Base-by-base conservation (phyloP, 805 yeast species). In the Wickerhamiella slavikovae region DNA sequence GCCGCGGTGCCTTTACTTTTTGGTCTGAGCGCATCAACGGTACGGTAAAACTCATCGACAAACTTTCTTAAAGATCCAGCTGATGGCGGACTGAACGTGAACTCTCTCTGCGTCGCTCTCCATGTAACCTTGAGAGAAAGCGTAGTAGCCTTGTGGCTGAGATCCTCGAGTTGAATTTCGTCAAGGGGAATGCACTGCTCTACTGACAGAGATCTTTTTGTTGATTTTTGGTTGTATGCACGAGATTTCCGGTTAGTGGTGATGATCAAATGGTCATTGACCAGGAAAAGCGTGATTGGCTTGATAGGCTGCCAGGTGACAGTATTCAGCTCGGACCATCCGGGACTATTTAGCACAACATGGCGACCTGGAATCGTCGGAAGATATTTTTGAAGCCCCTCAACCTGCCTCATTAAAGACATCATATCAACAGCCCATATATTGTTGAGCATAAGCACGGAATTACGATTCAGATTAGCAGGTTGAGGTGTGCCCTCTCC, bases 291-390 rank as follows among this genome's bases (percentile, higher is more conserved):
- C 42, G 76, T 91, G 4, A 74, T 70, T 2, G 79, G 71, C 39
- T 75, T 71, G 20, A 72, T 58, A 1, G 82, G 72, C 47, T 78
- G 78, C 66, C 79, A 69, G 9, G 92, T 79, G 1, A 89, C 82
- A 2, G 75, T 68, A 43, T 80, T 82, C 35, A 83, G 54, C 49
- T 82, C 93, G 34, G 64, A 68, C 94, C 94, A 83, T 28, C 82
- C 64, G 2, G 75, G 74, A 46, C 80, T 69, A 41, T 82, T 89
- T 7, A 70, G 64, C 13, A 79, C 53, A 2, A 82, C 66, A 48
- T 80, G 93, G 29, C 93, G 62, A 3, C 83, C 89, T 0, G 83
- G 79, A 5, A 66, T 48, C 1, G 77, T 68, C 14, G 80, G 75
- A 22, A 82, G 58, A 35, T 64, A 67, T 43, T 76, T 76, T 41